phyloP scores from a whole-genome alignment of 441 rosid genomes.

The Gossypium lobatum region DNA sequence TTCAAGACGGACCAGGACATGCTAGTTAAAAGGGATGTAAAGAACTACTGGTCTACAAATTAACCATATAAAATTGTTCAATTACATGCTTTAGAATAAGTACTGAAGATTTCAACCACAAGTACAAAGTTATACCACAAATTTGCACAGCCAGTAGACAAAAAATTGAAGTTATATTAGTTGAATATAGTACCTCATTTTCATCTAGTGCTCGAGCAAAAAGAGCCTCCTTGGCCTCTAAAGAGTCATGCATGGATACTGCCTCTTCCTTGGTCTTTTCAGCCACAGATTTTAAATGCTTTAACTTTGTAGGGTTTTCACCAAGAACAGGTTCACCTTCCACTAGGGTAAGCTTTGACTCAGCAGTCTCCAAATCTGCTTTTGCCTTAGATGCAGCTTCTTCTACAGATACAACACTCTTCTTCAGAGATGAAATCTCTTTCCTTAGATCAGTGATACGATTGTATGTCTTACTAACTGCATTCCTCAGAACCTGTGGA shows the following conservation, averaged over 20 bases:
- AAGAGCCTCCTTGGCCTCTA: slow-evolving; percentile 90
- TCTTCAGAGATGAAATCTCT: slow-evolving; percentile 69
- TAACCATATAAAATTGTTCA: background rate
- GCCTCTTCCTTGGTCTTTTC: slow-evolving; percentile 68
- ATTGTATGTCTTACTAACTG: slow-evolving; percentile 83
- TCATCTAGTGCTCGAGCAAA: slow-evolving; percentile 78
- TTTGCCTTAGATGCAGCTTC: slow-evolving; percentile 66
- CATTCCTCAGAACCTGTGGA: slow-evolving; percentile 80
- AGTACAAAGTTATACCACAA: background rate
- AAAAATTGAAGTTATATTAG: background rate
- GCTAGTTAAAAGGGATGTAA: background rate
- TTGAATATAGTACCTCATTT: slow-evolving; percentile 57
- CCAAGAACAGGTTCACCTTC: slow-evolving; percentile 95
- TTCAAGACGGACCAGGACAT: background rate
- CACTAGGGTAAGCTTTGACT: slow-evolving; percentile 73
- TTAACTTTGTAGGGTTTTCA: slow-evolving; percentile 78
- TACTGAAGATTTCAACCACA: background rate
- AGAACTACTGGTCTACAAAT: background rate
- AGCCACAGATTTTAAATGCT: slow-evolving; percentile 64
- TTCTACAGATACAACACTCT: slow-evolving; percentile 57
- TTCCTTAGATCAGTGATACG: slow-evolving; percentile 90
- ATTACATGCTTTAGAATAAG: background rate
- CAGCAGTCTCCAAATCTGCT: slow-evolving; percentile 74
- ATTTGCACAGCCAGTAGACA: background rate
- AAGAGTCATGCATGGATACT: slow-evolving; percentile 55